Evolutionary conservation across 257 asterid species (phyloP), one percentile per base, ranked within the genome.

Genomic region (Primulina eburnea): DNA sequence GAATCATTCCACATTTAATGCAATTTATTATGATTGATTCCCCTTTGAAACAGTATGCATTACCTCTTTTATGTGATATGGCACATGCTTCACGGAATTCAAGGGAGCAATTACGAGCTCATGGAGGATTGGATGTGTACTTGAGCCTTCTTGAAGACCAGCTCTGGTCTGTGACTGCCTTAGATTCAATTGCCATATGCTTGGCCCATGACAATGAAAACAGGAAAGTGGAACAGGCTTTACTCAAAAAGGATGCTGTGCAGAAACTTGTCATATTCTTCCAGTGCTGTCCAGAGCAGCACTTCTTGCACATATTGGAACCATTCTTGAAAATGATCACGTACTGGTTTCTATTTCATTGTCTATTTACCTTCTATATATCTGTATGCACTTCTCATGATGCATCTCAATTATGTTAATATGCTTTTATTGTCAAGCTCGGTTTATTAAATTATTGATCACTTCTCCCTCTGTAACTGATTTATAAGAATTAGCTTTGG

Each of bases 21-120:
- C 92, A 82, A 71, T 89, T 94, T 77, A 85, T 94, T 76, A 89
- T 88, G 93, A 83, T 90, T 67, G 94, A 79, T 86, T 94, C 99
- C 73, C 97, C 97, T 57, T 71, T 94, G 67, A 89, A 82, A 77
- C 97, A 89, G 80, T 87, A 79, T 77, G 97, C 99, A 33, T 82
- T 94, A 71, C 99, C 98, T 76, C 84, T 94, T 64, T 85, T 94
- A 60, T 91, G 97, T 80, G 99, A 94, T 79, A 91, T 91, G 99
- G 99, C 99, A 60, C 98, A 94, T 78, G 99, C 99, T 69, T 94
- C 99, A 56, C 92, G 96, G 69, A 89, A 91, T 74, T 89, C 99
- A 18, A 85, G 99, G 79, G 99, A 94, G 84, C 99, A 94, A 71
- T 86, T 94, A 65, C 90, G 99, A 62, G 99, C 99, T 67, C 99